Base-by-base conservation (phyloP, 306 rosid species). In the Chamaecrista fasciculata region DNA sequence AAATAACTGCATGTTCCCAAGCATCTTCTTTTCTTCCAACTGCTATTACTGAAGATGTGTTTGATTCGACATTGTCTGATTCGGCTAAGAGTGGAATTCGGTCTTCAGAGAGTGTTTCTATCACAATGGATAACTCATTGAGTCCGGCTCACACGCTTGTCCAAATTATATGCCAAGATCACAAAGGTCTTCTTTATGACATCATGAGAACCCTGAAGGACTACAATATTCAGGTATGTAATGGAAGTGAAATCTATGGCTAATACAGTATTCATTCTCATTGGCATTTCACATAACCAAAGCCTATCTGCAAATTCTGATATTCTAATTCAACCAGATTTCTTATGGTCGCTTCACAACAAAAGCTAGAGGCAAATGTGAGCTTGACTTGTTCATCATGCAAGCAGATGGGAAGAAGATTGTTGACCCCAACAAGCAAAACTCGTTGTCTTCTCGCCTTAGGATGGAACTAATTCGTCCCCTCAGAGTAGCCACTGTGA, bases 131-230 rank as follows among this genome's bases (percentile, higher is more conserved):
- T 83, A 94, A 94, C 78, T 42, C 63, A n/a, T 81, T 94, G 58
- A 94, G 99, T 78, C 99, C 99, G 24, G 78, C 86, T 78, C 99
- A 94, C 78, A 91, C 99, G 4, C 97, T 94, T 2, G 88, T 94
- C 55, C 99, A 91, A 81, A 85, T 94, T 48, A 49, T 83, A 65
- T 94, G 99, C 81, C 88, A 78, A 71, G 92, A 88, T n/a, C 99
- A 94, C 84, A 94, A 94, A 80, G 99, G 92, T 75, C 97, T 94
- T 77, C 86, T 94, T 36, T 94, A 91, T 42, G 97, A 88, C 83
- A 84, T 94, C 76, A 94, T 91, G 99, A 94, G 99, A 86, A 94
- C 99, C 28, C 78, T 94, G 1, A 94, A 94, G 84, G 99, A 94
- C 62, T 94, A 80, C 78, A 88, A 87, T 68, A 88, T 86, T 76